Conservation (phyloP, 352 stramenopile species). For the Phytophthora uliginosa region DNA sequence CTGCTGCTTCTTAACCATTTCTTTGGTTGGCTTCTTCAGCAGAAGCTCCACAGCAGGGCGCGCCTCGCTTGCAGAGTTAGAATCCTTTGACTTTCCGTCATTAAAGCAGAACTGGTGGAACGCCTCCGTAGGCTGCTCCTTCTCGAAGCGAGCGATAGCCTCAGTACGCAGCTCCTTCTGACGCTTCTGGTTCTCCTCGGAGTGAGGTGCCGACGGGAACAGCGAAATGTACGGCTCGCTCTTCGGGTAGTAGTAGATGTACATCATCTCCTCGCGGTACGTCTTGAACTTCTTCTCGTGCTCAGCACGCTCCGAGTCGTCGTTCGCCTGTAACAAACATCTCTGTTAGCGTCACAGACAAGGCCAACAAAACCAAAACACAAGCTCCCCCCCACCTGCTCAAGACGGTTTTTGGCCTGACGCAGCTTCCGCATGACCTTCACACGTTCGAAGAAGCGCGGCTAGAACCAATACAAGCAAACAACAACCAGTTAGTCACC, state of each 20-base stretch:
- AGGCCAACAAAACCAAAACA: neutral
- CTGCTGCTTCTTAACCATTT: constrained; percentile 78
- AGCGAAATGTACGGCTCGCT: constrained; percentile 76
- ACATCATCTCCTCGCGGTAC: constrained; percentile 77
- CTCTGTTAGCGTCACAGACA: neutral
- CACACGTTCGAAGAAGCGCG: constrained; percentile 85
- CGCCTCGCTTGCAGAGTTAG: constrained; percentile 7
- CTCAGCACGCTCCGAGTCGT: constrained; percentile 52
- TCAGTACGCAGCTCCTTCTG: constrained; percentile 57
- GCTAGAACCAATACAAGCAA: constrained; percentile 38
- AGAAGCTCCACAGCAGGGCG: constrained; percentile 57
- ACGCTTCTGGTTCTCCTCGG: constrained; percentile 56
- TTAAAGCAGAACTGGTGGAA: constrained; percentile 86
- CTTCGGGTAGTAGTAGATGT: constrained; percentile 88
- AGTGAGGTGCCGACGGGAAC: constrained; percentile 65
- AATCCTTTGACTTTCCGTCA: constrained; percentile 48
- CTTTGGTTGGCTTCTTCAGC: constrained; percentile 74
- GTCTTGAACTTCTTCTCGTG: constrained; percentile 54
- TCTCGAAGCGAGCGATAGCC: constrained; percentile 60
- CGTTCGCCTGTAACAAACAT: constrained; percentile 34
- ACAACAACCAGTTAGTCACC: neutral
- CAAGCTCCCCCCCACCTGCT: constrained; percentile 47
- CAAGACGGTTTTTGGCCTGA: constrained; percentile 58
- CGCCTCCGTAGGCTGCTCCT: constrained; percentile 64
- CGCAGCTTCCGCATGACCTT: constrained; percentile 88